A percentile compares a stretch with the other conserved stretches of the same genome.
Evolutionary conservation across 164 flowering plant species (phyloP).

Genomic region (Akebia trifoliata): DNA sequence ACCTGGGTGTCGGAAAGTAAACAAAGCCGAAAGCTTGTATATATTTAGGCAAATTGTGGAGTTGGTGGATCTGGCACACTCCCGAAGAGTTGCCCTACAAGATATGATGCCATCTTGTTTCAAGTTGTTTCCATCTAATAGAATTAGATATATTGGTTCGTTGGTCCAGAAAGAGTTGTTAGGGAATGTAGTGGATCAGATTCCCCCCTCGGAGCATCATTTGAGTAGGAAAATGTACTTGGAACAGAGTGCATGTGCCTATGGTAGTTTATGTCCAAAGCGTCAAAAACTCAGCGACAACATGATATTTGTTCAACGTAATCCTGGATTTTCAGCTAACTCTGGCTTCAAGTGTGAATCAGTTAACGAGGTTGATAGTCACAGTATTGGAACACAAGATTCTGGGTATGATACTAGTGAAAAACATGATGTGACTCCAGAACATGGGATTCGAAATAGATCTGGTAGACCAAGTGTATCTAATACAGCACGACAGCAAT

Average conservation of each 20-base stretch:
- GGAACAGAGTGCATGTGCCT: conserved; percentile 21
- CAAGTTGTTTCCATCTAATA: conserved; percentile 45
- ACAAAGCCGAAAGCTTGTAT: conserved; percentile 48
- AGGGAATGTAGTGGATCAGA: conserved; percentile 21
- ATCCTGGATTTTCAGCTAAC: conserved; percentile 29
- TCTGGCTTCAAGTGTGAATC: conserved; percentile 25
- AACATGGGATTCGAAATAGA: conserved; percentile 15
- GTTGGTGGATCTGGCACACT: conserved; percentile 59
- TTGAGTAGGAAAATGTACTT: conserved; percentile 34
- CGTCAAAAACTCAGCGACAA: conserved; percentile 41
- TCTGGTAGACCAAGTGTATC: conserved; percentile 17
- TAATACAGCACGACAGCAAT: conserved; percentile 20
- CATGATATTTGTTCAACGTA: conserved; percentile 17
- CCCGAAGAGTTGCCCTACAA: conserved; percentile 49
- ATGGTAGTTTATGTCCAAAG: conserved; percentile 28
- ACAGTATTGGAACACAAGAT: conserved; percentile 15
- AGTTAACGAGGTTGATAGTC: conserved; percentile 12
- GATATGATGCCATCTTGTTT: conserved; percentile 73
- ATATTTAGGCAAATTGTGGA: conserved; percentile 70
- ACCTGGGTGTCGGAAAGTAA: conserved; percentile 29
- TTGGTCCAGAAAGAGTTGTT: conserved; percentile 21
- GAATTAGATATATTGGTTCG: conserved; percentile 53
- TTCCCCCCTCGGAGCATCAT: conserved; percentile 14
- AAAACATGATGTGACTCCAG: conserved; percentile 11
- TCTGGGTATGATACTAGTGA: conserved; percentile 16